Evolutionary conservation across 2,329 filamentous ascomycete genomes (phyloP).

Genomic region (Sporothrix mexicana): DNA sequence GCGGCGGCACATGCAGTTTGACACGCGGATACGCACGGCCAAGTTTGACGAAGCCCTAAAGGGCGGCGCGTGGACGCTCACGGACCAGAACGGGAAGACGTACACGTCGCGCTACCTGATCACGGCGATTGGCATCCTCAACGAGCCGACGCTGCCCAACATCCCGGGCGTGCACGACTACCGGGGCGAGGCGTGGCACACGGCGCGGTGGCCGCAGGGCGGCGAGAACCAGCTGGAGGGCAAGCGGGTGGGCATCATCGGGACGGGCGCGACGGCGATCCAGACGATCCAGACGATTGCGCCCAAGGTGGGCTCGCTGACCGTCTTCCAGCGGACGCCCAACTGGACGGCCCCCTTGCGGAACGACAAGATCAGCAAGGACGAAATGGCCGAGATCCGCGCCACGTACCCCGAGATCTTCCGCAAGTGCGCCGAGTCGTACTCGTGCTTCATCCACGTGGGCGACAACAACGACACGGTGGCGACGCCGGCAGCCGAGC

Average conservation of each 20-base stretch:
- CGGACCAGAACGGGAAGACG: slow-evolving; percentile 48
- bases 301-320: slow-evolving; percentile 42
- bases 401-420: slow-evolving; percentile 50
- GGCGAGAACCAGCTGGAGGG: slow-evolving; percentile 30
- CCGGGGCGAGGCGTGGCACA: slow-evolving; percentile 35
- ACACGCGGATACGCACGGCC: slow-evolving; percentile 50
- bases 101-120: slow-evolving; percentile 54
- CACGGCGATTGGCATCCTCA: slow-evolving; percentile 53
- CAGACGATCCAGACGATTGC: slow-evolving; percentile 41
- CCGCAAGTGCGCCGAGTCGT: slow-evolving; percentile 51
- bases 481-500: slow-evolving; percentile 50
- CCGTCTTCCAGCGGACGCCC: slow-evolving; percentile 63
- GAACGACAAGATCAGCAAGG: slow-evolving; percentile 50
- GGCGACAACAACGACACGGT: slow-evolving; percentile 52
- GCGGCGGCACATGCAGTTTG: slow-evolving; percentile 54
- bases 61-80: slow-evolving; percentile 48
- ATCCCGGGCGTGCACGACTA: slow-evolving; percentile 40
- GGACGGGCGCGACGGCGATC: slow-evolving; percentile 38
- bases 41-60: slow-evolving; percentile 45
- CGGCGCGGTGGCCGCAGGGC: slow-evolving; percentile 35
- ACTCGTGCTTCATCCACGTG: slow-evolving; percentile 59
- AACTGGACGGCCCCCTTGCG: slow-evolving; percentile 65
- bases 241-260: slow-evolving; percentile 38
- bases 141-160: slow-evolving; percentile 51
- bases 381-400: too few relatives aligned